These are phyloP conservation scores for Torulaspora globosa DNA, from an alignment of 1,139 yeast genomes.

Conservation along the genomic window DNA sequence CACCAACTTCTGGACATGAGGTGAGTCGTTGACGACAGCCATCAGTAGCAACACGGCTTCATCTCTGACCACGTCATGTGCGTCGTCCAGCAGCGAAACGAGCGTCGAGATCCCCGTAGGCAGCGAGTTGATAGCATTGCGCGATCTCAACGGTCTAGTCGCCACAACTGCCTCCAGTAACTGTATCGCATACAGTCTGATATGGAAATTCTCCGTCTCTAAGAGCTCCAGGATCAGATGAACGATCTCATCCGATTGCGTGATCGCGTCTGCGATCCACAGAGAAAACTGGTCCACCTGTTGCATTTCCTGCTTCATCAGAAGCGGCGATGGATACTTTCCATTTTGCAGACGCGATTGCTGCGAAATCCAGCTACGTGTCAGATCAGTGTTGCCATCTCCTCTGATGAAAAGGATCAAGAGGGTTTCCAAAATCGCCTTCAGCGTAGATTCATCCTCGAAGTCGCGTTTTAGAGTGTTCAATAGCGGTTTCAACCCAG, in stretches of 20 bases:
- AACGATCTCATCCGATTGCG: conserved; percentile 62
- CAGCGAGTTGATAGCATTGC: conserved; percentile 64
- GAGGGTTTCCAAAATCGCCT: conserved; percentile 81
- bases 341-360: conserved; percentile 78
- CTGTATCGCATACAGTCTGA: conserved; percentile 76
- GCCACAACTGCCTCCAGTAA: conserved; percentile 78
- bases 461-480: conserved; percentile 61
- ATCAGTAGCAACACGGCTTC: conserved; percentile 79
- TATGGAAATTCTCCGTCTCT: conserved; percentile 64
- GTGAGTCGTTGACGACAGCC: conserved; percentile 76
- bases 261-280: conserved; percentile 94
- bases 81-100: conserved; percentile 64
- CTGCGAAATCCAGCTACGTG: conserved; percentile 64
- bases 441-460: conserved; percentile 67
- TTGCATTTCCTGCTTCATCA: conserved; percentile 49
- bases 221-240: conserved; percentile 54
- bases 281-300: conserved; percentile 78
- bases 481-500: conserved; percentile 75
- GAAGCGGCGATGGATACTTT: conserved; percentile 75
- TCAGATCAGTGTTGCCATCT: conserved; percentile 49
- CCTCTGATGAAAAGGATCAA: conserved; percentile 73
- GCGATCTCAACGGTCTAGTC: conserved; percentile 68
- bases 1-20: conserved; percentile 84
- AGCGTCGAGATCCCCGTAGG: conserved; percentile 80
- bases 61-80: conserved; percentile 84